Evolutionary conservation across 495 filamentous ascomycete species (phyloP), one percentile per base, ranked within the genome.

Genomic region (Trichocladium uniseriatum): DNA sequence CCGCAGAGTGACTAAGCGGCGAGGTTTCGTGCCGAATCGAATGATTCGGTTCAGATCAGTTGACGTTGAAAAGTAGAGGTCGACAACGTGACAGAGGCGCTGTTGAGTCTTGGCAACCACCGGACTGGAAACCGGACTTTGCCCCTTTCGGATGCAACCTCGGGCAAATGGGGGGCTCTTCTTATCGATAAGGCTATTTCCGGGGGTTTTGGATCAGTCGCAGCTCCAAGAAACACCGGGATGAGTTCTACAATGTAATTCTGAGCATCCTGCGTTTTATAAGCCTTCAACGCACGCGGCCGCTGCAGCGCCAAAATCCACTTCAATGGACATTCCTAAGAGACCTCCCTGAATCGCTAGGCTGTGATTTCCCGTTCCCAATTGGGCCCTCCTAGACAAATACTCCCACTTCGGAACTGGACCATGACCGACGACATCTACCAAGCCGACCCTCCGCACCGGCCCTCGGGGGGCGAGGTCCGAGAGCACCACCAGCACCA

Each of bases 191-290:
- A 49, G 18, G 37, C 43, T 19, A 16, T 37, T 34, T 39, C 34
- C 38, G 18, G 38, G 40, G 29, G 20, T 49, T 52, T 43, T 22
- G 31, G 50, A 40, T 48, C 44, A 45, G 48, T 27, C 27, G 43
- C 54, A 51, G 37, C 22, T 43, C 43, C 32, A 36, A 10, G 20
- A 45, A 42, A 36, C 38, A 47, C 53, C 63, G 59, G 63, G 61
- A 64, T 64, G 61, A 62, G 57, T 62, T 64, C 49, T 66, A 64
- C 63, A 56, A 62, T 62, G 63, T 66, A 66, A 64, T 54, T 66
- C 61, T 66, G 61, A 66, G 63, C 57, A 64, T 64, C 43, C 56
- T 53, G 38, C 43, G 19, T 43, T 48, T 56, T 58, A 53, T 57
- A 63, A 58, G 43, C 42, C 13, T 52, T 49, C 39, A 36, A 32